Evolutionary conservation across 371 early-diverging fungal genomes (phyloP), one percentile per base, ranked within the genome.

Genomic region (Capillidium rhysosporum): DNA sequence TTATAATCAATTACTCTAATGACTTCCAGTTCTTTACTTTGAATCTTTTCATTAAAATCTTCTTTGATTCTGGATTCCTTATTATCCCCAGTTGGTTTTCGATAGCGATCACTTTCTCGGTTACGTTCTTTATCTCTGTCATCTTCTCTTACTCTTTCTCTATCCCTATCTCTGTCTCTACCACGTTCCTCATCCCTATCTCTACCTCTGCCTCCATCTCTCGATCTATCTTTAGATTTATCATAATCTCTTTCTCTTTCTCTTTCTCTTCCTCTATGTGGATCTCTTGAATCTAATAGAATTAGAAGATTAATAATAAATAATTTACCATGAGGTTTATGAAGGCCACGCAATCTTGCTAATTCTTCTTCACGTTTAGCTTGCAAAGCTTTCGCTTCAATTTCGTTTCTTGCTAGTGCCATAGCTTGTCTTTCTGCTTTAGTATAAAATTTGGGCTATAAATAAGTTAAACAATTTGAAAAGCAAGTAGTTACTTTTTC

Each of bases 361-460:
- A 38, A 68, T 30, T 85, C 84, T 21, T 67, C 73, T 4, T 76
- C 79, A 46, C 82, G 77, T 9, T 59, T 63, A 18, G 62, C 57
- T 26, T 81, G 71, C 57, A 70, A 57, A 25, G 76, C 79, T 51
- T 89, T 88, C 0, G 88, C 89, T 59, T 91, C 86, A 53, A 75
- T 72, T 61, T 84, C 81, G 28, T 88, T 70, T 31, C 71, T 70
- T 54, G 91, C 86, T 45, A 95, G 61, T 0, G 96, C 96, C 18
- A 86, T 49, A 55, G 81, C 70, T 2, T 82, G 85, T n/a, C 95
- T 76, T 60, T 95, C 84, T 61, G 84, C 89, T 62, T 94, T 94
- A 12, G 86, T 84, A 55, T 95, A 59, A 53, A 93, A 95, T 57
- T 79, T 83, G 0, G 89, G 87, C 77, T 80, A 7, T 12, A 34